Percentiles rank a stretch among this genome's conserved stretches.
Conservation (phyloP, 169 alveolate species). For the Plasmodium reichenowi region DNA sequence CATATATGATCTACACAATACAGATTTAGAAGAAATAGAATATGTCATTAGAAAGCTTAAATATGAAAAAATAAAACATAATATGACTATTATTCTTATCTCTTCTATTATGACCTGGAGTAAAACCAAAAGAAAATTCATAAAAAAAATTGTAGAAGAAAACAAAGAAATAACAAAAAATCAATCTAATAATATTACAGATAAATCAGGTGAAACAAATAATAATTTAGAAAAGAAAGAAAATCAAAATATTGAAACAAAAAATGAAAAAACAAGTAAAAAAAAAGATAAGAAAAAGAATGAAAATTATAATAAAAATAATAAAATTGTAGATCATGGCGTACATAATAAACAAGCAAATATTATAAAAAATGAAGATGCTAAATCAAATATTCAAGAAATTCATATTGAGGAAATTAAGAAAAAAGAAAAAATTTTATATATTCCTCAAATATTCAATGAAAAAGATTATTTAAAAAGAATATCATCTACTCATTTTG, state of each 20-base stretch:
- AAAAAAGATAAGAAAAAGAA: not conserved
- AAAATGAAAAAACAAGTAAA: not conserved
- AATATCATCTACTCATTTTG: constrained; percentile 25
- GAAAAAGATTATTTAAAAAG: constrained; percentile 55
- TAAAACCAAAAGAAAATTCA: constrained; percentile 38
- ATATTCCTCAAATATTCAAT: constrained; percentile 28
- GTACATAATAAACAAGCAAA: no score
- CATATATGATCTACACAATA: constrained; percentile 45
- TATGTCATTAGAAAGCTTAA: constrained; percentile 43
- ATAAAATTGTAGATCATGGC: not conserved
- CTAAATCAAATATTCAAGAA: not conserved
- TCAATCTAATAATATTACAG: not conserved
- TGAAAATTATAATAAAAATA: not conserved
- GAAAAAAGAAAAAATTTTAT: not conserved
- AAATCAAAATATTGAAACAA: not conserved
- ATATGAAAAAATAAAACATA: constrained; percentile 18
- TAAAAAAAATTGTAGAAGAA: constrained; percentile 5
- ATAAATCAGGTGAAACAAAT: not conserved
- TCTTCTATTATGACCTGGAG: constrained; percentile 72
- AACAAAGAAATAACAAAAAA: not conserved
- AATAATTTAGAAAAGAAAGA: not conserved
- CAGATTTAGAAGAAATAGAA: constrained; percentile 45
- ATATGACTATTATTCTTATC: constrained; percentile 26
- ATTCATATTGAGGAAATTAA: not conserved
- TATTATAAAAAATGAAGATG: not conserved